Conservation (phyloP, 306 rosid species). For the Pueraria montana region DNA sequence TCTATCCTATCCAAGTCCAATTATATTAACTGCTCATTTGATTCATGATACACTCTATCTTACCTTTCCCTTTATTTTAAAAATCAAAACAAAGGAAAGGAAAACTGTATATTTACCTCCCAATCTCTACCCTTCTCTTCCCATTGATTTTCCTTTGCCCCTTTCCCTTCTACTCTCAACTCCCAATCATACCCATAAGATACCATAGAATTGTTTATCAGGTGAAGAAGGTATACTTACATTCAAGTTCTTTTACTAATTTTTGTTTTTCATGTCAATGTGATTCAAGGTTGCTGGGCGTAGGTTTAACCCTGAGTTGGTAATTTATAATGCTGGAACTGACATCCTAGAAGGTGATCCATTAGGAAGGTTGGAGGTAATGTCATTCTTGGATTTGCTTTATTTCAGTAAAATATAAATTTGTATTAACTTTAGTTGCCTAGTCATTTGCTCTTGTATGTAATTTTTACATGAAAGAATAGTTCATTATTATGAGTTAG, state of each 20-base stretch:
- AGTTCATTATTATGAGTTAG: background rate
- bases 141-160: background rate
- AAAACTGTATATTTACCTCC: background rate
- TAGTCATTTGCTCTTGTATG: slow-evolving; percentile 34
- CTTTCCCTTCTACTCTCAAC: background rate
- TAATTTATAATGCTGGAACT: slow-evolving; percentile 94
- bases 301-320: slow-evolving; percentile 77
- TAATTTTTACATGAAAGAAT: slow-evolving; percentile 23
- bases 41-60: slow-evolving; percentile 6
- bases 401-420: slow-evolving; percentile 33
- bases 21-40: slow-evolving; percentile 3
- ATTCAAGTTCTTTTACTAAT: slow-evolving; percentile 19
- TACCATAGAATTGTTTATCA: slow-evolving; percentile 20
- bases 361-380: slow-evolving; percentile 88
- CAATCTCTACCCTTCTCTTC: slow-evolving; percentile 13
- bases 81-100: slow-evolving; percentile 1
- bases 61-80: background rate
- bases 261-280: slow-evolving; percentile 38
- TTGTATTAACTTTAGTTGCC: slow-evolving; percentile 33
- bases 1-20: slow-evolving; percentile 19
- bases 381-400: slow-evolving; percentile 41
- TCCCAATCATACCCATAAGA: background rate
- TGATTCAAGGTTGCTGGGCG: slow-evolving; percentile 72
- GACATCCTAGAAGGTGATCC: slow-evolving; percentile 97
- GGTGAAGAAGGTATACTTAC: slow-evolving; percentile 23